Evolutionary conservation across 2,329 filamentous ascomycete species (phyloP).

Genomic region (Exophiala phaeomuriformis): DNA sequence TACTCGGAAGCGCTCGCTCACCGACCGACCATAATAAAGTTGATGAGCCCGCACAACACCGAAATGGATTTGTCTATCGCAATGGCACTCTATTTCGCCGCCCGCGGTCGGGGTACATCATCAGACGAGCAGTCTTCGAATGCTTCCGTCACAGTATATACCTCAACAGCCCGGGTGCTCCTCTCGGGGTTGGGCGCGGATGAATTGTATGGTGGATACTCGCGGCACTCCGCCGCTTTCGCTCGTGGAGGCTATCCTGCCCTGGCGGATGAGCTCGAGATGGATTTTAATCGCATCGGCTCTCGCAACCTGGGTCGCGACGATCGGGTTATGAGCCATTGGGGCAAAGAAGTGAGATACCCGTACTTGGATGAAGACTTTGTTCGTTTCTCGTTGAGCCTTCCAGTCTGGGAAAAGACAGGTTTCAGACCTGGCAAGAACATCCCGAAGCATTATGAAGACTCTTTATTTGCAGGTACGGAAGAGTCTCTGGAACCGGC

Average conservation of each 20-base stretch:
- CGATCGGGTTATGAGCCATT: conserved; percentile 82
- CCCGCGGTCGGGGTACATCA: conserved; percentile 57
- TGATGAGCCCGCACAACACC: conserved; percentile 91
- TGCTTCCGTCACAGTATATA: conserved; percentile 42
- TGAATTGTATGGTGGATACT: conserved; percentile 91
- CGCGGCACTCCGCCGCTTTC: conserved; percentile 72
- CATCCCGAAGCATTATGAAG: conserved; percentile 21
- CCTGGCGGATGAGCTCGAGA: conserved; percentile 70
- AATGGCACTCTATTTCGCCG: conserved; percentile 88
- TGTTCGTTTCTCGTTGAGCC: conserved; percentile 68
- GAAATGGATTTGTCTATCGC: conserved; percentile 98
- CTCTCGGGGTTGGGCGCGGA: conserved; percentile 91
- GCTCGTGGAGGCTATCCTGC: conserved; percentile 59
- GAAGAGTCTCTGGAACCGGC: conserved; percentile 57
- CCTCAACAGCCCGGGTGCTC: conserved; percentile 68
- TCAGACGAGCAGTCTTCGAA: neutral
- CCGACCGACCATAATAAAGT: conserved; percentile 58
- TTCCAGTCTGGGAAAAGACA: conserved; percentile 77
- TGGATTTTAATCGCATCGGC: conserved; percentile 79
- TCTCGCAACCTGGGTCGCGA: conserved; percentile 93
- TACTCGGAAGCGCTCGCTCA: conserved; percentile 67
- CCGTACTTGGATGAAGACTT: conserved; percentile 85
- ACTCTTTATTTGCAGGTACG: neutral
- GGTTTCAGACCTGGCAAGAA: conserved; percentile 55
- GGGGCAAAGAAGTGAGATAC: conserved; percentile 81